These are phyloP conservation scores for Coprinopsis cinerea DNA, from an alignment of 768 basidiomycete genomes.

Conservation along the genomic window DNA sequence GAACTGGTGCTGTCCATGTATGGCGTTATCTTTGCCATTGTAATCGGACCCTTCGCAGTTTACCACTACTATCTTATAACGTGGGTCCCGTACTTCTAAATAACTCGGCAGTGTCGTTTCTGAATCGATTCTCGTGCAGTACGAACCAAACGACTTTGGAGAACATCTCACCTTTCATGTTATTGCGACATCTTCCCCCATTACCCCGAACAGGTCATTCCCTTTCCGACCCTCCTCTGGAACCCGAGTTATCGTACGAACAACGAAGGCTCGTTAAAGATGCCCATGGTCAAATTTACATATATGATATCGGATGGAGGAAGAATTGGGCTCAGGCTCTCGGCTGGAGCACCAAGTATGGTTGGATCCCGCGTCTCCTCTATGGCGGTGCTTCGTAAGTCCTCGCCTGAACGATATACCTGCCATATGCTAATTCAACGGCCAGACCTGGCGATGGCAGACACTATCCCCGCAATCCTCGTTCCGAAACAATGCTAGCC, in stretches of 20 bases:
- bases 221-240: slow-evolving; percentile 64
- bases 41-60: slow-evolving; percentile 68
- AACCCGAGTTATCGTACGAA: slow-evolving; percentile 59
- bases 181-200: slow-evolving; percentile 65
- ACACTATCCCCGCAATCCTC: slow-evolving; percentile 62
- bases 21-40: slow-evolving; percentile 53
- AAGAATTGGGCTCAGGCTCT: slow-evolving; percentile 67
- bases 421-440: no score
- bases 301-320: slow-evolving; percentile 73
- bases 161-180: slow-evolving; percentile 65
- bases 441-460: slow-evolving; percentile 67
- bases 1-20: slow-evolving; percentile 58
- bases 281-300: slow-evolving; percentile 51
- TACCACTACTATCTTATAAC: slow-evolving; percentile 74
- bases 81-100: slow-evolving; percentile 4
- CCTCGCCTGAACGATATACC: no score
- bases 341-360: slow-evolving; percentile 47
- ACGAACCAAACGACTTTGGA: slow-evolving; percentile 88
- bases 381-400: slow-evolving; percentile 65
- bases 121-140: slow-evolving; percentile 26
- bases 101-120: slow-evolving; percentile 2
- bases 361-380: slow-evolving; percentile 48
- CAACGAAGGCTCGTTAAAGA: slow-evolving; percentile 63
- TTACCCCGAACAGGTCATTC: slow-evolving; percentile 44
- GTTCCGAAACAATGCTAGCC: slow-evolving; percentile 59